Evolutionary conservation across 1,284 basidiomycete species (phyloP).

Genomic region (Leccinum pallidistipes): DNA sequence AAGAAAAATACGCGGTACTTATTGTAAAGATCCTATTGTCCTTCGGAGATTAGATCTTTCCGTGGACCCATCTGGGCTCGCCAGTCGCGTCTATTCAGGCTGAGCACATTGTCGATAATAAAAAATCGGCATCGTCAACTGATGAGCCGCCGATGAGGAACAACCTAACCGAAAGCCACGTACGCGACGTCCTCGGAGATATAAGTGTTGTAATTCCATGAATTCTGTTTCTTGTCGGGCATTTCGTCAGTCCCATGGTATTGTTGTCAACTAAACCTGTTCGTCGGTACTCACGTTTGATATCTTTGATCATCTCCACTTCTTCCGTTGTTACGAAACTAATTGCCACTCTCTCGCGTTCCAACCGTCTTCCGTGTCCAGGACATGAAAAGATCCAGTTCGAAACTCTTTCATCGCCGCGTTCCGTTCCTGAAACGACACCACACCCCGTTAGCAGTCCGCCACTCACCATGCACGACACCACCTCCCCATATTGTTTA

Average conservation of each 20-base stretch:
- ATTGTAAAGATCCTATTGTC: too few species aligned
- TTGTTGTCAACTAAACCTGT: background rate
- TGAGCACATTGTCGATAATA: conserved; percentile 22
- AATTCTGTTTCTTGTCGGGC: conserved; percentile 57
- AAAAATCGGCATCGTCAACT: conserved; percentile 1
- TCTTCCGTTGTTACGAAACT: conserved; percentile 95
- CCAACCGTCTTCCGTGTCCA: conserved; percentile 91
- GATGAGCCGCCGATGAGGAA: background rate
- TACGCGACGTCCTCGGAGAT: conserved; percentile 82
- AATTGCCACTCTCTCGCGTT: conserved; percentile 89
- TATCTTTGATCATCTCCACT: conserved; percentile 92
- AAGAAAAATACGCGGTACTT: background rate
- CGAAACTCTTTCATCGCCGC: conserved; percentile 99
- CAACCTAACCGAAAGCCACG: conserved; percentile 24
- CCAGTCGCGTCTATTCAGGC: conserved; percentile 30
- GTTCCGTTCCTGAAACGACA: conserved; percentile 73
- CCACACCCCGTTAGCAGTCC: conserved; percentile 11
- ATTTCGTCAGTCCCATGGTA: background rate
- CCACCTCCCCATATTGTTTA: conserved; percentile 4
- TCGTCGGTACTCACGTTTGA: conserved; percentile 74
- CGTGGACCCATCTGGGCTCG: background rate
- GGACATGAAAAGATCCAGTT: conserved; percentile 77
- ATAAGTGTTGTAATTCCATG: conserved; percentile 79
- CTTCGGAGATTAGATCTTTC: too few species aligned
- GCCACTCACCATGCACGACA: conserved; percentile 9